Base-by-base conservation (phyloP, 2,329 filamentous ascomycete species). In the Microsporum canis region DNA sequence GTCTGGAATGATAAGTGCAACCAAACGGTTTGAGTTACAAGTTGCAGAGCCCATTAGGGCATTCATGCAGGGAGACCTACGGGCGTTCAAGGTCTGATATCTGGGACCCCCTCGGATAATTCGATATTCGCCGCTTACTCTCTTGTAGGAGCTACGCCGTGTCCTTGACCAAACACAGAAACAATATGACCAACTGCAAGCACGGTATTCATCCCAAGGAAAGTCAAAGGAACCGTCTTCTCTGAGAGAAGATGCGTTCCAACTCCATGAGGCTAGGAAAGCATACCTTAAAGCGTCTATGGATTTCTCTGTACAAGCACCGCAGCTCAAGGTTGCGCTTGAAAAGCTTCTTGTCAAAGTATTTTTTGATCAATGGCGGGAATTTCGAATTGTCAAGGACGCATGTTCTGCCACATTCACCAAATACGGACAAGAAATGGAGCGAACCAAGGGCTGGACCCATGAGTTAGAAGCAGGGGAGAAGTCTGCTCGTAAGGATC, bases 401-500 rank as follows among this genome's bases (percentile, higher is more conserved):
- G 79, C 82, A 2, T 82, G 84, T 17, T 78, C 79, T 17, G 80
- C 75, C 5, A 76, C 79, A 34, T 86, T 91, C 58, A 79, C 80
- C 2, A 84, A 84, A 66, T 90, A 84, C 80, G 83, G 81, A 12
- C 77, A 81, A 33, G 94, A 97, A 72, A 91, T 99, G 82, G 91
- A 96, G 65, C 85, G 94, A 23, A 86, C 99, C 60, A 85, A 88
- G 63, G 91, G 91, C 36, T 99, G 94, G 94, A 87, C 89, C 61
- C 89, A 87, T 69, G 91, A 96, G 72, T 92, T 99, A 88, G 92
- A 96, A 74, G 81, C 85, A 57, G 87, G 88, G n/a, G 94, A 97
- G 73, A 82, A 84, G 47, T 79, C 86, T 3, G 96, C 97, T 73
- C 88, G 86, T 71, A 80, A 87, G 36, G 92, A 97, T 76, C 79